Conservation (phyloP, 139 green algal species). For the Volvox africanus region DNA sequence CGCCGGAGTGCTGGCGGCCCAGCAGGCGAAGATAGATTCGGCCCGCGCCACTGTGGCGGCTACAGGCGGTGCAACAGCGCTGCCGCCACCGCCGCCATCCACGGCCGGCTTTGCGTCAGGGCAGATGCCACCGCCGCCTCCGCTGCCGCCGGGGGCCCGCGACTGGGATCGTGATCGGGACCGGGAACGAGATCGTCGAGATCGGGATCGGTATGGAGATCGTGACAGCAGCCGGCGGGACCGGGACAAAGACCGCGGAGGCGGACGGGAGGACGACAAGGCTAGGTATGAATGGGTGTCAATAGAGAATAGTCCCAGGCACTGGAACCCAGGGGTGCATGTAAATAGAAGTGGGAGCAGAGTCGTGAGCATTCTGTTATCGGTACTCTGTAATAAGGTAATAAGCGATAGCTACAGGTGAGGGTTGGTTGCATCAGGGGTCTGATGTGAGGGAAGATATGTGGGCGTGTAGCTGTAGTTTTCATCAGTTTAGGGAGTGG, state of each 20-base stretch:
- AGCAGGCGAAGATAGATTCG: conserved; percentile 39
- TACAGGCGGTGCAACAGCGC: not conserved
- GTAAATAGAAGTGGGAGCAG: no score
- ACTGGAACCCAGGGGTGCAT: no score
- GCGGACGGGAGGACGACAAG: not conserved
- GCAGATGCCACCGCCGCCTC: not conserved
- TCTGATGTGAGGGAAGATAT: no score
- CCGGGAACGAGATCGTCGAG: conserved; percentile 21
- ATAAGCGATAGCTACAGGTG: no score
- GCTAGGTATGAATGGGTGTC: not conserved
- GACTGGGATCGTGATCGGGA: conserved; percentile 42
- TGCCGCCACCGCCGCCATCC: conserved; percentile 13
- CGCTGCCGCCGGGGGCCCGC: not conserved
- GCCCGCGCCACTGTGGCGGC: not conserved
- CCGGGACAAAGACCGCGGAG: not conserved
- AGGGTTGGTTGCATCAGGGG: no score
- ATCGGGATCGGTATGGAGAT: conserved; percentile 8
- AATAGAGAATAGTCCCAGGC: not conserved
- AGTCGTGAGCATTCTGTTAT: no score
- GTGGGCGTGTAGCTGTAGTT: no score
- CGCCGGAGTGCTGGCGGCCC: conserved; percentile 52
- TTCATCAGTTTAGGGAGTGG: no score
- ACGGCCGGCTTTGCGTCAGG: not conserved
- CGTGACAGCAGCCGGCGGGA: conserved; percentile 35
- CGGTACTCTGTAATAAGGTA: no score